Percentiles rank a stretch among this genome's conserved stretches.
These are phyloP conservation scores for Epipyxis sp. DNA, from an alignment of 108 stramenopile genomes.

Conservation along the genomic window DNA sequence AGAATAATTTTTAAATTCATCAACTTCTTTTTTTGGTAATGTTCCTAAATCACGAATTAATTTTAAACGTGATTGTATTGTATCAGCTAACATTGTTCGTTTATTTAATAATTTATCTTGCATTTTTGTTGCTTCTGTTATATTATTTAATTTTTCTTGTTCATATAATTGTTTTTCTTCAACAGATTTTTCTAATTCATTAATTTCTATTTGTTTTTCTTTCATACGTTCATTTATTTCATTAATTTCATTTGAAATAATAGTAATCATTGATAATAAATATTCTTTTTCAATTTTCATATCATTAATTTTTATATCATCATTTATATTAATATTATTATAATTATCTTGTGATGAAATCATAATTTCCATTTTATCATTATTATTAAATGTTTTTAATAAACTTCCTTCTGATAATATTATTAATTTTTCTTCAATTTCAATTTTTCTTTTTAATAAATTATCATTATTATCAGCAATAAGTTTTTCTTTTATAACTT, in stretches of 20 bases:
- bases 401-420: neutral
- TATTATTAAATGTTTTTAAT: no score
- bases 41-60: slow-evolving; percentile 89
- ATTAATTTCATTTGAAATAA: neutral
- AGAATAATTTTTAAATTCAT: slow-evolving; percentile 62
- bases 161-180: slow-evolving; percentile 67
- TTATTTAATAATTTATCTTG: slow-evolving; percentile 43
- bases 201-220: slow-evolving; percentile 21
- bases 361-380: neutral
- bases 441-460: neutral
- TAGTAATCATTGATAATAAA: neutral
- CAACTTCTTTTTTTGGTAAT: slow-evolving; percentile 76
- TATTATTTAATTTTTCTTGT: slow-evolving; percentile 34
- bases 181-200: slow-evolving; percentile 46
- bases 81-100: slow-evolving; percentile 76
- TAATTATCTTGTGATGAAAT: neutral
- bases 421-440: neutral
- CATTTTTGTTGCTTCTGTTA: neutral
- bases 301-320: neutral
- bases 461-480: neutral
- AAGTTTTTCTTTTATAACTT: neutral
- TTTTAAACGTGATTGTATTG: slow-evolving; percentile 75
- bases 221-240: neutral
- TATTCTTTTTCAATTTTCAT: neutral
- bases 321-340: neutral